Evolutionary conservation across 257 asterid species (phyloP).

Genomic region (Mentha longifolia): DNA sequence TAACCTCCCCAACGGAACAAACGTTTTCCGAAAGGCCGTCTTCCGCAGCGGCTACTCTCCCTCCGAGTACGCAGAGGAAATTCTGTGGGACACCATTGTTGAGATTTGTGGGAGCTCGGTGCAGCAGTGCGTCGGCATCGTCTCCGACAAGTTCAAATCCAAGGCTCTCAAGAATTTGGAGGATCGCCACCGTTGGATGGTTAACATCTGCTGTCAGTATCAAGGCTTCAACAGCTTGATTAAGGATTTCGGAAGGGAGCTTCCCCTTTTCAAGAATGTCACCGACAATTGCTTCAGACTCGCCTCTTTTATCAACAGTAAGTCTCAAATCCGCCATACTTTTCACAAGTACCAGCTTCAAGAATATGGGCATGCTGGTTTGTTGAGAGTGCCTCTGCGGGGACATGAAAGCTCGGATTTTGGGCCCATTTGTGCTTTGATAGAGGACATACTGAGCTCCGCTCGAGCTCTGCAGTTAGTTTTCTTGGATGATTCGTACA

Average conservation of each 20-base stretch:
- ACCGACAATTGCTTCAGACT: constrained; percentile 72
- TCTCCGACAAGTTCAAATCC: constrained; percentile 86
- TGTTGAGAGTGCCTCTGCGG: constrained; percentile 59
- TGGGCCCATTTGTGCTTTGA: constrained; percentile 55
- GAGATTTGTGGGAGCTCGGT: constrained; percentile 75
- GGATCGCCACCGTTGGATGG: constrained; percentile 93
- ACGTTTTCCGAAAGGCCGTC: constrained; percentile 75
- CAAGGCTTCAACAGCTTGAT: constrained; percentile 74
- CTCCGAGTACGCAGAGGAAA: constrained; percentile 80
- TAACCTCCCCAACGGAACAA: constrained; percentile 94
- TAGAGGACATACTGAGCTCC: constrained; percentile 85
- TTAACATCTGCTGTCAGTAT: constrained; percentile 82
- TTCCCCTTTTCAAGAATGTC: constrained; percentile 73
- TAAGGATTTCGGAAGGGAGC: constrained; percentile 83
- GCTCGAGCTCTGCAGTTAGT: constrained; percentile 86
- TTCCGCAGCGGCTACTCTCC: constrained; percentile 70
- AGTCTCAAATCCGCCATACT: constrained; percentile 67
- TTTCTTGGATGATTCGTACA: constrained; percentile 71
- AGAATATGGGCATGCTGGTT: constrained; percentile 79
- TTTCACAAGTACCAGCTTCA: constrained; percentile 84
- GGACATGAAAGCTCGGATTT: constrained; percentile 61
- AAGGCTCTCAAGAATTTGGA: constrained; percentile 80
- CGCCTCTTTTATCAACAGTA: constrained; percentile 68
- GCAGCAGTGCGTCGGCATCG: constrained; percentile 88
- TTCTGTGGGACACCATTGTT: constrained; percentile 79